phyloP scores from a whole-genome alignment of 495 filamentous ascomycete genomes.

The Cudoniella acicularis region DNA sequence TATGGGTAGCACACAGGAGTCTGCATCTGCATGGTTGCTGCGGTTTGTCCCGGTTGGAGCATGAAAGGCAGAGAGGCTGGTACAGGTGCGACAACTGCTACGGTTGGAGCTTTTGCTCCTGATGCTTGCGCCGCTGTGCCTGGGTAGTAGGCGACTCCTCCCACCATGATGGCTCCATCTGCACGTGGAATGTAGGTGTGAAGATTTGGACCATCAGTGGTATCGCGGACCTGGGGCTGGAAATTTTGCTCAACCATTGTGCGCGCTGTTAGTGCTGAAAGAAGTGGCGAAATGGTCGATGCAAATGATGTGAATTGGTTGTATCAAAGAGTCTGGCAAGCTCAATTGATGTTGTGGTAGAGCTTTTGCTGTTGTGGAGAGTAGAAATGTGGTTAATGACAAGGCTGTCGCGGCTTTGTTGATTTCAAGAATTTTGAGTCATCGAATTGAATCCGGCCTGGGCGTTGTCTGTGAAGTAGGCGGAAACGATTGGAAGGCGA shows the following conservation, averaged over 20 bases:
- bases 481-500: not conserved
- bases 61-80: not conserved
- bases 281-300: not conserved
- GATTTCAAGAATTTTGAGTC: not conserved
- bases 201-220: conserved; percentile 37
- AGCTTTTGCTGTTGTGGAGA: not conserved
- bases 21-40: not conserved
- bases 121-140: too few species aligned
- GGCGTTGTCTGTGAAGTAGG: not conserved
- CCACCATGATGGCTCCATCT: conserved; percentile 29
- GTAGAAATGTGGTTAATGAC: not conserved
- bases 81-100: not conserved
- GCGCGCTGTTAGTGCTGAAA: conserved; percentile 2
- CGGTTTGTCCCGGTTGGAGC: not conserved
- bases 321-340: not conserved
- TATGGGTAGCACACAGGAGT: not conserved
- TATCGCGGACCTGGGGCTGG: conserved; percentile 44
- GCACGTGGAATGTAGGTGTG: conserved; percentile 43
- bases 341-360: not conserved
- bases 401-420: not conserved
- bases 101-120: not conserved
- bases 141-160: conserved; percentile 12
- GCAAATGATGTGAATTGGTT: not conserved
- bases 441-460: not conserved
- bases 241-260: conserved; percentile 27